Base-by-base conservation (phyloP, 768 basidiomycete species). In the Naematelia aurantialba region DNA sequence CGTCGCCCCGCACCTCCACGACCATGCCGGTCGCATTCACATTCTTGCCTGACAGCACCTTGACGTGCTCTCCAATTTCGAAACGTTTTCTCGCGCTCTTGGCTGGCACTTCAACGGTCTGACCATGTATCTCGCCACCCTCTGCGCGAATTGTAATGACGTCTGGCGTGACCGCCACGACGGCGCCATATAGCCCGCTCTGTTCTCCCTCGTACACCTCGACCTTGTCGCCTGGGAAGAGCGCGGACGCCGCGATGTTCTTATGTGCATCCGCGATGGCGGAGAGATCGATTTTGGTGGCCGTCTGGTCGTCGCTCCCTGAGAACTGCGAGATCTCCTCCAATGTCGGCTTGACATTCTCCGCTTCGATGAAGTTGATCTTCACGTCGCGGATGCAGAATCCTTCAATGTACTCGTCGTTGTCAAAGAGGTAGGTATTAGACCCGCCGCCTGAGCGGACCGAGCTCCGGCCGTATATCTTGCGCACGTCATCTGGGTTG, bases 121-220 rank as follows among this genome's bases (percentile, higher is more conserved):
- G 67, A 14, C 66, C 69, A 10, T 89, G 87, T 52, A 94, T 82
- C 59, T 96, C 93, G 22, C 70, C 73, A 44, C 71, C 68, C 11
- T 67, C 67, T 1, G 89, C 89, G 30, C 85, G 85, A 61, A 99
- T 84, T 1, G 87, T 85, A 30, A 98, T 89, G 11, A 91, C 84
- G 60, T 98, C 92, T 63, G 87, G 85, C 27, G 83, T 81, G 63
- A 98, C 89, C 55, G 90, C 87, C 60, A 93, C 90, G 25, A 99
- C 90, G 11, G 88, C 84, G 77, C 96, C 96, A 62, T 91, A 86
- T 8, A 96, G 84, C 61, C 96, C 96, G 5, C 88, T 82, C 74
- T 97, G 92, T 78, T 97, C 92, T 45, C 96, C 96, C 75, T 97
- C 92, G 68, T 92, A 92, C 13, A 98, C 91, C 74, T 99, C 96